A percentile compares a stretch with the other conserved stretches of the same genome.
These are phyloP conservation scores for Blastobotrys mokoenaii DNA, from an alignment of 805 yeast genomes.

Conservation along the genomic window DNA sequence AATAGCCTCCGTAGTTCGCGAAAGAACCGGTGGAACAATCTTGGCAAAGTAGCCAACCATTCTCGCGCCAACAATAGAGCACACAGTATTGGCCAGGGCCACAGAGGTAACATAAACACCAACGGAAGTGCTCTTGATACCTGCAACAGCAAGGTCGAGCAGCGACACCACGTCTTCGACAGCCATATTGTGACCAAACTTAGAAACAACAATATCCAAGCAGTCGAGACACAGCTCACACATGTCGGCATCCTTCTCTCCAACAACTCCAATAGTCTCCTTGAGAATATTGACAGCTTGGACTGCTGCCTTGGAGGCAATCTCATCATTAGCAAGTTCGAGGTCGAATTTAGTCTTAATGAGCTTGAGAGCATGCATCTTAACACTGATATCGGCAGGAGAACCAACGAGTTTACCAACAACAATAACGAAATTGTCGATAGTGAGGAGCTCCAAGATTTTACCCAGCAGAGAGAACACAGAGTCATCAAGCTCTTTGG, in stretches of 20 bases:
- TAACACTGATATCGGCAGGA: constrained; percentile 37
- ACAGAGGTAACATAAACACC: constrained; percentile 69
- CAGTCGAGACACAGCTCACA: constrained; percentile 66
- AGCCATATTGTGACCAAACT: constrained; percentile 40
- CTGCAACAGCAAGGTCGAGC: constrained; percentile 47
- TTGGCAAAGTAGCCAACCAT: constrained; percentile 78
- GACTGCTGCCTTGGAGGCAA: constrained; percentile 43
- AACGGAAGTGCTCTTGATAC: constrained; percentile 45
- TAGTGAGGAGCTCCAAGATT: constrained; percentile 64
- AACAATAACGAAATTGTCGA: constrained; percentile 60
- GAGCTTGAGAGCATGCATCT: constrained; percentile 53
- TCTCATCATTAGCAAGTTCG: constrained; percentile 48
- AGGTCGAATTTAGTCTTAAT: constrained; percentile 60
- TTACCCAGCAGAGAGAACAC: constrained; percentile 53
- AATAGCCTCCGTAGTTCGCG: constrained; percentile 42
- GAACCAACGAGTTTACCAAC: constrained; percentile 34
- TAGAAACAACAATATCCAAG: constrained; percentile 51
- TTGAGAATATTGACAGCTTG: constrained; percentile 30
- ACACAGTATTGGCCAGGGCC: constrained; percentile 59
- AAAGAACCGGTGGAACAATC: constrained; percentile 67
- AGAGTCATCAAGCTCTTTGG: constrained; percentile 27
- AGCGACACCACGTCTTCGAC: constrained; percentile 18
- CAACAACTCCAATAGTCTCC: constrained; percentile 12
- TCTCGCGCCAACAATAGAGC: constrained; percentile 75
- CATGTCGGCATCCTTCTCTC: constrained; percentile 32